phyloP scores from a whole-genome alignment of 306 rosid species.

The Prunus mume region DNA sequence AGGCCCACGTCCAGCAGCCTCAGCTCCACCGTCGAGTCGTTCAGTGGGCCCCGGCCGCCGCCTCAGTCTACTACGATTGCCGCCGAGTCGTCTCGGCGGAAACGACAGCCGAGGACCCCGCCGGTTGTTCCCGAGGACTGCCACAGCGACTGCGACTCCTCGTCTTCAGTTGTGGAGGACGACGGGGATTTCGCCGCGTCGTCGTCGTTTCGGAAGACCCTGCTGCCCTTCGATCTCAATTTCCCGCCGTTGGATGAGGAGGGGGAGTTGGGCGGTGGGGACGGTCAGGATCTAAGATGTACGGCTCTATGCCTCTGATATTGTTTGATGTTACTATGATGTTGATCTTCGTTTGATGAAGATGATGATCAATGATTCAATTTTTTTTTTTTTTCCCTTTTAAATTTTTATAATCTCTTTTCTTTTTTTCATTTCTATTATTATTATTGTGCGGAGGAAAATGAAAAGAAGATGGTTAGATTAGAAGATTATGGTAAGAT shows the following conservation, averaged over 20 bases:
- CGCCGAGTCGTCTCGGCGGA: slow-evolving; percentile 23
- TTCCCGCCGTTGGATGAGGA: slow-evolving; percentile 55
- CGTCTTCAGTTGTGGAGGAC: slow-evolving; percentile 70
- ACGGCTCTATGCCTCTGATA: slow-evolving; percentile 75
- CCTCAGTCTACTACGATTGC: slow-evolving; percentile 1
- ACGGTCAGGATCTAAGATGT: slow-evolving; percentile 50
- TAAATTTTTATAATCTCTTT: background rate
- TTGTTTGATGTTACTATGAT: slow-evolving; percentile 1
- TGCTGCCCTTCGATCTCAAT: slow-evolving; percentile 75
- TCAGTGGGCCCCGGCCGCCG: slow-evolving; percentile 68
- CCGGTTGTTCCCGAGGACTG: slow-evolving; percentile 74
- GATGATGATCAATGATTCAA: slow-evolving; percentile 41
- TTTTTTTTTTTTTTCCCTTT: slow-evolving; percentile 9
- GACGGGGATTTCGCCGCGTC: slow-evolving; percentile 49
- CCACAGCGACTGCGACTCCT: slow-evolving; percentile 89
- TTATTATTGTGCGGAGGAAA: slow-evolving; percentile 32
- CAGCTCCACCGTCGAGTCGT: slow-evolving; percentile 88
- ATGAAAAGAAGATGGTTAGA: slow-evolving; percentile 37
- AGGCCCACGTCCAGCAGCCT: slow-evolving; percentile 75
- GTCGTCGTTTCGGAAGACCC: slow-evolving; percentile 38
- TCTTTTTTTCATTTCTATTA: slow-evolving; percentile 11
- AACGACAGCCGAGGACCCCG: slow-evolving; percentile 50
- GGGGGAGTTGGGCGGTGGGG: slow-evolving; percentile 27
- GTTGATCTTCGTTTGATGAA: slow-evolving; percentile 25
- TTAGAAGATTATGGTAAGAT: slow-evolving; percentile 31